Conservation (phyloP, 805 yeast genomes). For the Teunomyces tritomae region DNA sequence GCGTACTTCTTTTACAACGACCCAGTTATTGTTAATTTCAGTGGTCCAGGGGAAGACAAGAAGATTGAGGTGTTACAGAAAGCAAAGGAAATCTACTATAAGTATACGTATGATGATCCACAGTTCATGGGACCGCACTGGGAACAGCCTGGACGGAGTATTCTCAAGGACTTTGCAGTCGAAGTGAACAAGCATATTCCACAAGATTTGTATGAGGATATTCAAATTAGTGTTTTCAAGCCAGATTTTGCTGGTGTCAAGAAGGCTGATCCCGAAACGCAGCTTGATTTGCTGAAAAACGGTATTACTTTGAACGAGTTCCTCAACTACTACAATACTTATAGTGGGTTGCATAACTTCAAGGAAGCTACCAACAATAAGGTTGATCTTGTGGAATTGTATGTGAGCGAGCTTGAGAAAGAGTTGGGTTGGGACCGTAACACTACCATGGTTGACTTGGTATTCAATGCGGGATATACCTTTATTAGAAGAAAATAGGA, state of each 20-base stretch:
- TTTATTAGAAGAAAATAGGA: slow-evolving; percentile 36
- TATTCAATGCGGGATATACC: slow-evolving; percentile 52
- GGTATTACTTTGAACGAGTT: slow-evolving; percentile 45
- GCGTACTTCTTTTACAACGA: slow-evolving; percentile 44
- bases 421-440: slow-evolving; percentile 46
- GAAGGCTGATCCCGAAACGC: slow-evolving; percentile 19
- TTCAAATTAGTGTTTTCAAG: slow-evolving; percentile 24
- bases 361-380: slow-evolving; percentile 32
- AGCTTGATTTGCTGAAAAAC: slow-evolving; percentile 26
- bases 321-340: slow-evolving; percentile 58
- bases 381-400: slow-evolving; percentile 33
- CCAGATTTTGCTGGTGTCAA: slow-evolving; percentile 15
- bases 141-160: slow-evolving; percentile 79
- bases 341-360: slow-evolving; percentile 68
- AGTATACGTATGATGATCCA: slow-evolving; percentile 42
- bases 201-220: slow-evolving; percentile 37
- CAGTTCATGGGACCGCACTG: slow-evolving; percentile 64
- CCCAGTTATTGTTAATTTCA: slow-evolving; percentile 32
- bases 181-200: slow-evolving; percentile 46
- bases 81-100: slow-evolving; percentile 30
- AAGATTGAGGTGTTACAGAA: slow-evolving; percentile 15
- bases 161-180: slow-evolving; percentile 44
- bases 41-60: slow-evolving; percentile 15
- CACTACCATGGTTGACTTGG: slow-evolving; percentile 39
- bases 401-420: slow-evolving; percentile 31